These are phyloP conservation scores for Daphne laureola DNA, from an alignment of 441 rosid genomes.

Conservation along the genomic window DNA sequence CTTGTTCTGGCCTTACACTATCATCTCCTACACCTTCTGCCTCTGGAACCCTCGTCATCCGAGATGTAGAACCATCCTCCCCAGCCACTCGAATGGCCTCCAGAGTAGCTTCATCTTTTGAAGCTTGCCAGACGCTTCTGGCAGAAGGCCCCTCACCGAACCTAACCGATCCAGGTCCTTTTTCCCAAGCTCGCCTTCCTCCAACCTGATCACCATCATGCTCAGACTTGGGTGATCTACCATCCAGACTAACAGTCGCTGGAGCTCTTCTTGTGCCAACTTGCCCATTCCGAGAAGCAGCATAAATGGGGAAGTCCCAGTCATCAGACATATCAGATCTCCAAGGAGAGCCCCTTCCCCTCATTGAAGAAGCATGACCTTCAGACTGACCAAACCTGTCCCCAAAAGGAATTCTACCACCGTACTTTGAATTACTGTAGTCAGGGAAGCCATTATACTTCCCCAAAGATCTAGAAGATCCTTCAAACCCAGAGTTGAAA, in stretches of 20 bases:
- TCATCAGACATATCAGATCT: conserved; percentile 64
- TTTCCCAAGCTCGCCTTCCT: conserved; percentile 82
- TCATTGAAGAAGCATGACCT: conserved; percentile 42
- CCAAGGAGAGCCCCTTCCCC: conserved; percentile 78
- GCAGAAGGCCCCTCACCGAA: conserved; percentile 99
- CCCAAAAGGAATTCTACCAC: conserved; percentile 53
- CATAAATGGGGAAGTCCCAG: conserved; percentile 64
- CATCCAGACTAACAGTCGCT: conserved; percentile 38
- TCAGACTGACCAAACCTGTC: conserved; percentile 76
- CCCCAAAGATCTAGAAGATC: conserved; percentile 44
- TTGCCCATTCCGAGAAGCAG: conserved; percentile 70
- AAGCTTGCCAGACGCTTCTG: conserved; percentile 99
- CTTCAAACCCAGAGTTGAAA: conserved; percentile 58
- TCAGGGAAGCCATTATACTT: conserved; percentile 74
- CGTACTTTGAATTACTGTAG: conserved; percentile 55
- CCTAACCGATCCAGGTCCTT: conserved; percentile 62
- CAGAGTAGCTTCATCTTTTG: conserved; percentile 96
- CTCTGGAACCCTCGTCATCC: conserved; percentile 68
- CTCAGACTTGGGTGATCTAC: conserved; percentile 68
- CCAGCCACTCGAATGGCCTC: conserved; percentile 98
- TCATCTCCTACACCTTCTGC: conserved; percentile 89
- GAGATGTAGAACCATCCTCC: conserved; percentile 59
- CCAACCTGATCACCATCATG: conserved; percentile 65
- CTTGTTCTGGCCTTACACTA: conserved; percentile 58
- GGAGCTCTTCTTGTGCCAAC: conserved; percentile 53